Base-by-base conservation (phyloP, 2,329 filamentous ascomycete species). In the Paecilomyces sp. region DNA sequence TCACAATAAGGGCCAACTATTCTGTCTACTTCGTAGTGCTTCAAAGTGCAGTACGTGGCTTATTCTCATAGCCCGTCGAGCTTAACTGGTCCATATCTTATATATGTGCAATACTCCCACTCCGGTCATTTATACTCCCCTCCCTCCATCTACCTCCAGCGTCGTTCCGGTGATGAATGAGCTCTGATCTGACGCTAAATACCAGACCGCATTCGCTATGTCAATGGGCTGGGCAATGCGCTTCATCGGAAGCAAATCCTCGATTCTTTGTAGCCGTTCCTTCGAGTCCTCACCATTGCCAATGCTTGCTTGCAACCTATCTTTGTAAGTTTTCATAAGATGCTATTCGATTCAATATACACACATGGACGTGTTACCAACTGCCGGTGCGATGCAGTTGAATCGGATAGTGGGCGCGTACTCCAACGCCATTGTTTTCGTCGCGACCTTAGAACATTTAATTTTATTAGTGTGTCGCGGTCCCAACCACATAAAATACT, bases 191-290 rank as follows among this genome's bases (percentile, higher is more conserved):
- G 60, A 59, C 11, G 31, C 60, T 30, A 64, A 18, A 56, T 60
- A 64, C 62, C 62, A 64, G 13, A 56, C 62, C 8, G 62, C 62
- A 57, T 64, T 59, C 3, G 62, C 60, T 22, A 64, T 55, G 54
- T 64, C 62, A 11, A 24, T 15, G n/a, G 62, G 62, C 52, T 62
- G 22, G 2, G 60, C 55, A 12, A 62, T 31, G 18, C 62, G 15
- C 31, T 56, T 58, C 62, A 64, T 62, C 7, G 62, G 62, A 9
- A 62, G 18, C 8, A 55, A 51, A 1, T 60, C 57, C n/a, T 58
- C 50, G 8, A 62, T 33, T 33, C 25, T 47, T 3, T 57, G 58
- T 33, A 7, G 31, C 31, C 31, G 7, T 33, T 33, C 31, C 34
- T 34, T 22, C 24, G 18, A 25, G 22, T 0, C 58, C 6, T 9